These are phyloP conservation scores for Volvox carteri DNA, from an alignment of 163 green algal genomes.

Conservation along the genomic window DNA sequence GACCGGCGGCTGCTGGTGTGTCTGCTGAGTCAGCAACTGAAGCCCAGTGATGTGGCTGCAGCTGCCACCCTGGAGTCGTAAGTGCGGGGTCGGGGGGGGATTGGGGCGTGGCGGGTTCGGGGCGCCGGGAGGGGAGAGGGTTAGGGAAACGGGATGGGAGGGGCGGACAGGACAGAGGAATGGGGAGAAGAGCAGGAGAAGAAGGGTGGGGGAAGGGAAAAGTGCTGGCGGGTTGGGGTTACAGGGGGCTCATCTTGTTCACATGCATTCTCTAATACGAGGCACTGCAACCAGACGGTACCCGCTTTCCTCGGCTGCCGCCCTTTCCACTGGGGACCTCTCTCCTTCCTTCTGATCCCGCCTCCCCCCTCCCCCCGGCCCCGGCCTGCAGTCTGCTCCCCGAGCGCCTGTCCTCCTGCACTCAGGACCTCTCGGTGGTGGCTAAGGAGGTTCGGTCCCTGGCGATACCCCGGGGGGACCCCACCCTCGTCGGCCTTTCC, in stretches of 20 bases:
- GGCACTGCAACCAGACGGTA: no score
- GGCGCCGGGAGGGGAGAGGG: neutral
- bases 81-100: neutral
- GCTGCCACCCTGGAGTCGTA: constrained; percentile 31
- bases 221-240: no score
- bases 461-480: constrained; percentile 39
- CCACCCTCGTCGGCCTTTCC: constrained; percentile 58
- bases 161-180: neutral
- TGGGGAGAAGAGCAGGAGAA: neutral
- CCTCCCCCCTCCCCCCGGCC: neutral
- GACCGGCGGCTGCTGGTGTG: constrained; percentile 62
- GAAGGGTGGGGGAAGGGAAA: neutral
- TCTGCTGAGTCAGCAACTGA: constrained; percentile 60
- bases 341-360: neutral
- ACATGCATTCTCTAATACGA: no score
- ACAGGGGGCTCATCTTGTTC: no score
- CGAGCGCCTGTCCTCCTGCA: constrained; percentile 24
- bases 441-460: constrained; percentile 40
- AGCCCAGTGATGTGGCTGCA: neutral
- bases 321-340: no score
- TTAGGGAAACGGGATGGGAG: neutral
- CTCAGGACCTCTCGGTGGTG: constrained; percentile 30
- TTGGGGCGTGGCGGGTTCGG: neutral
- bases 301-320: no score
- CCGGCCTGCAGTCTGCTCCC: constrained; percentile 32